These are phyloP conservation scores for Plasmodium coatneyi DNA, from an alignment of 169 alveolate species.

Conservation along the genomic window DNA sequence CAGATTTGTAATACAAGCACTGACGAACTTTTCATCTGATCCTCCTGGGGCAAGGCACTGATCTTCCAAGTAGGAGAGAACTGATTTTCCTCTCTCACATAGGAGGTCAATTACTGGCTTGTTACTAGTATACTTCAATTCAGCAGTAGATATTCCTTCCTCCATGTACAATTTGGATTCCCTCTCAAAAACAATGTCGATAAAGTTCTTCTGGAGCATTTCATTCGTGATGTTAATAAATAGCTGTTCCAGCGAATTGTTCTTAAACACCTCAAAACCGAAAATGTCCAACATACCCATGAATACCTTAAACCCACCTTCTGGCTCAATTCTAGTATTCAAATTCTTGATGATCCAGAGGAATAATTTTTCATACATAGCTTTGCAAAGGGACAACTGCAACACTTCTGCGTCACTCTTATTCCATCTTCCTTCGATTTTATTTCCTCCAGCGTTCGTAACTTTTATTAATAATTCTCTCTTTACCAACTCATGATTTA, in stretches of 20 bases:
- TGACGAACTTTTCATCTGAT: slow-evolving; percentile 89
- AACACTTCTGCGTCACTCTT: slow-evolving; percentile 89
- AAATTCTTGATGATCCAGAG: slow-evolving; percentile 95
- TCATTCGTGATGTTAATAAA: slow-evolving; percentile 97
- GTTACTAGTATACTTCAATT: slow-evolving; percentile 87
- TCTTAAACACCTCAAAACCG: slow-evolving; percentile 97
- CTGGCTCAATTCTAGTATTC: slow-evolving; percentile 93
- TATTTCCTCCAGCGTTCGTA: slow-evolving; percentile 87
- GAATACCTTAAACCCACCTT: slow-evolving; percentile 86
- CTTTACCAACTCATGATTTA: slow-evolving; percentile 84
- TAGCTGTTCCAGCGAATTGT: slow-evolving; percentile 96
- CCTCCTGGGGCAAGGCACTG: slow-evolving; percentile 95
- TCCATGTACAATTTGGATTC: slow-evolving; percentile 88
- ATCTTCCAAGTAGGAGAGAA: slow-evolving; percentile 90
- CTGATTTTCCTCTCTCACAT: slow-evolving; percentile 83
- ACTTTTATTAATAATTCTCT: slow-evolving; percentile 86
- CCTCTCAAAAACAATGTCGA: slow-evolving; percentile 95
- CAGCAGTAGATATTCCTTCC: slow-evolving; percentile 91
- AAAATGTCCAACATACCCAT: slow-evolving; percentile 97
- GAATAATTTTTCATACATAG: slow-evolving; percentile 95
- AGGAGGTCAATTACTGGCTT: slow-evolving; percentile 79
- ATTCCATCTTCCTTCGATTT: slow-evolving; percentile 90
- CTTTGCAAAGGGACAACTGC: slow-evolving; percentile 92
- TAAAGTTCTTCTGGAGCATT: slow-evolving; percentile 94
- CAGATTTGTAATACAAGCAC: slow-evolving; percentile 81